Evolutionary conservation across 768 basidiomycete genomes (phyloP).

Genomic region (Coprinopsis cinerea): DNA sequence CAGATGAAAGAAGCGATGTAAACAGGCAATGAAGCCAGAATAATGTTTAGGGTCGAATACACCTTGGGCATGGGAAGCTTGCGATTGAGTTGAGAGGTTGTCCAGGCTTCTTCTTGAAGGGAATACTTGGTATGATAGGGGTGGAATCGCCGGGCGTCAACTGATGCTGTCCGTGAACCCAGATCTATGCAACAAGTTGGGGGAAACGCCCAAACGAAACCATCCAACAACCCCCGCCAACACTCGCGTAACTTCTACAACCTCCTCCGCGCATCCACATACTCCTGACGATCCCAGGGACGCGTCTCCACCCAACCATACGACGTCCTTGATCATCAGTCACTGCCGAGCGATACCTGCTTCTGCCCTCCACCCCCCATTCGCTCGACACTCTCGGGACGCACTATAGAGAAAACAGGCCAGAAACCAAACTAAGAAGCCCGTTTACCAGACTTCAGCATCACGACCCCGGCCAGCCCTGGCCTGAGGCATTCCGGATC

Average conservation of each 20-base stretch:
- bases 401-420: slow-evolving; percentile 29
- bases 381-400: slow-evolving; percentile 43
- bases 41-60: slow-evolving; percentile 1
- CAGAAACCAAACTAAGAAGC: slow-evolving; percentile 13
- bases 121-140: not conserved
- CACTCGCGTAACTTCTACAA: not conserved
- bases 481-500: slow-evolving; percentile 41
- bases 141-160: not conserved
- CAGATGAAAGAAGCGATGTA: not conserved
- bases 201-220: not conserved
- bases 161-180: slow-evolving; percentile 2
- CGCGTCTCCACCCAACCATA: slow-evolving; percentile 4
- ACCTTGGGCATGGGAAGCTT: slow-evolving; percentile 1
- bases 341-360: slow-evolving; percentile 34
- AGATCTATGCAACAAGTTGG: not conserved
- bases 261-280: slow-evolving; percentile 1
- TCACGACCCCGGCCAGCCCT: slow-evolving; percentile 41
- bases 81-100: slow-evolving; percentile 4
- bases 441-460: slow-evolving; percentile 51
- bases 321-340: slow-evolving; percentile 17
- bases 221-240: not conserved
- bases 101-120: slow-evolving; percentile 4
- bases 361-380: slow-evolving; percentile 44
- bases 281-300: slow-evolving; percentile 4
- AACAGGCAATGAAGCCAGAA: slow-evolving; percentile 4